Evolutionary conservation across 1,284 basidiomycete genomes (phyloP), one percentile per base, ranked within the genome.

Genomic region (Moniliella sp.): DNA sequence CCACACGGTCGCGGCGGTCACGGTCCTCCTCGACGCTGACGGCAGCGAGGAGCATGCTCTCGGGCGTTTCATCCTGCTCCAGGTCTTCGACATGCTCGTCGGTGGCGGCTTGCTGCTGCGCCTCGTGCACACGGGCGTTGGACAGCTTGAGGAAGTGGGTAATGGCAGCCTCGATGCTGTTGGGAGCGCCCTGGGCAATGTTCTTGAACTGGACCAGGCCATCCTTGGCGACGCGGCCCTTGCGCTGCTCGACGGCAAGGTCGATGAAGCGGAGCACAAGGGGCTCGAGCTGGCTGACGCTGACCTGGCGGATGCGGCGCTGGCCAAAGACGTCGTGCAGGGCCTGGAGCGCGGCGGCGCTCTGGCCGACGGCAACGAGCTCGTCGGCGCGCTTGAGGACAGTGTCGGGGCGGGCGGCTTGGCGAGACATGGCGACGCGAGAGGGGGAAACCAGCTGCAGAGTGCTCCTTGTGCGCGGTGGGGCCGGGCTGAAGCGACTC

Each of bases 161-260:
- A 54, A 97, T 78, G 52, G 94, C 84, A 35, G 72, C 68, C 62
- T 97, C 88, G 58, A 99, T 86, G 41, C 80, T 83, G 32, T 71
- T 72, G 16, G 93, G 81, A 15, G 77, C 75, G 58, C 91, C 88
- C 59, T 94, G 86, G 37, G 62, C 0, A 77, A 93, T 61, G 47
- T 63, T 57, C 60, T 64, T 84, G 78, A 74, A 83, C 80, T 61
- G 57, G 44, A 59, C 42, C 29, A 97, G 72, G 18, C 83, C 88
- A 55, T 91, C 83, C 62, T 91, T 88, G 13, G 83, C 88, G 18
- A 79, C 77, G 18, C 82, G 71, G 2, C 84, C 84, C 62, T 88
- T 86, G 46, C 84, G 75, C 68, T 93, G 75, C 38, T 83, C 78
- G 39, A 97, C 84, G 59, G 84, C 97, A 39, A 99, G 77, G 60